Base-by-base conservation (phyloP, 2,329 filamentous ascomycete genomes). In the Trichoderma atroviride region DNA sequence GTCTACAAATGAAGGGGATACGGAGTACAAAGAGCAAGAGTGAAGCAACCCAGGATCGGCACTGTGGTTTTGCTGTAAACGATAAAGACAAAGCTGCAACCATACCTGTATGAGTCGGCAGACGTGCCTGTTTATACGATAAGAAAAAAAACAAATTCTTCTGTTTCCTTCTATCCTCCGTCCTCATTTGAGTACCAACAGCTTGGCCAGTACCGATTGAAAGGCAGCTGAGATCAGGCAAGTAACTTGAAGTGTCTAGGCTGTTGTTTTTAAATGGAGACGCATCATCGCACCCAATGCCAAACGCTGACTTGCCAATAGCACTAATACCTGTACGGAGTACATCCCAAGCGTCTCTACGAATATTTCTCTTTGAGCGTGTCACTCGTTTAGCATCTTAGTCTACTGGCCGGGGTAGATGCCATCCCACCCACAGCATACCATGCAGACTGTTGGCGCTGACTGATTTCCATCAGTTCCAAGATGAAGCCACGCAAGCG, bases 401-500 rank as follows among this genome's bases (percentile, higher is more conserved):
- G 43, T 53, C 31, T 27, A 50, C 33, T 24, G 55, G 37, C 62
- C 35, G 24, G 50, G 53, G 27, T 35, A 47, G 56, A 4, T 27
- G 55, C 27, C 52, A 57, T 40, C 27, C 61, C n/a, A 47, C n/a
- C 24, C 62, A 4, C 40, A 57, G 27, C 14, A 57, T 13, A 27
- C 16, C 63, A 59, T 50, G 4, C 55, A 59, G n/a, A 52, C 33
- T 16, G 14, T 43, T 52, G 40, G n/a, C 55, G 16, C 29, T 47
- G n/a, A n/a, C 37, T 22, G 22, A 50, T 43, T 16, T 33, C 24
- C 33, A 35, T 24, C 53, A 67, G 63, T 29, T 47, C 29, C 10
- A 22, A 47, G 3, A 67, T 67, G 63, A 57, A 43, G 63, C 11
- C 29, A 16, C 63, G 53, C 29, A 47, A 57, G n/a, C 53, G 63